Conservation (phyloP, 2,329 filamentous ascomycete genomes). For the Verticillium tricorpus region DNA sequence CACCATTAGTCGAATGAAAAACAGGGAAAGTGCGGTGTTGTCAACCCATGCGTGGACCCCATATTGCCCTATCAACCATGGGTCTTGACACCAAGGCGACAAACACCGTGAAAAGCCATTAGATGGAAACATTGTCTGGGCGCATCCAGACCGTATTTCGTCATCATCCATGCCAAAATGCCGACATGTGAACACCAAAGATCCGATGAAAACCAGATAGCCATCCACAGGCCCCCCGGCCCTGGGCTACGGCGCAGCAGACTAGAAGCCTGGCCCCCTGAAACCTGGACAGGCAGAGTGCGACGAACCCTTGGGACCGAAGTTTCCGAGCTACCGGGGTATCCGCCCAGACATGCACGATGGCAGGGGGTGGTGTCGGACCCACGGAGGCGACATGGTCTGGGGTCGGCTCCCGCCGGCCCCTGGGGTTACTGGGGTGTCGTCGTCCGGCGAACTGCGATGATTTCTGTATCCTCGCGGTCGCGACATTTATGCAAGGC, state of each 20-base stretch:
- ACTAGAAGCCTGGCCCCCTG: background rate
- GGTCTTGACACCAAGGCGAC: too few species aligned
- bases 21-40: too few species aligned
- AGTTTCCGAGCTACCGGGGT: constrained; percentile 4
- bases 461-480: background rate
- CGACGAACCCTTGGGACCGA: background rate
- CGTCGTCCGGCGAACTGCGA: background rate
- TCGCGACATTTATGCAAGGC: too few species aligned
- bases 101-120: too few species aligned
- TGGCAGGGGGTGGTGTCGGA: constrained; percentile 5
- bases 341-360: constrained; percentile 39
- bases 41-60: too few species aligned
- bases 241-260: background rate
- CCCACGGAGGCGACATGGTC: background rate
- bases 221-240: background rate
- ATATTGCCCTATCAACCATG: too few species aligned
- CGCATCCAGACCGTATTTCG: background rate
- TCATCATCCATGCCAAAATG: background rate
- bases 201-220: background rate
- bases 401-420: background rate
- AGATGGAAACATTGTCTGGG: background rate
- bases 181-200: background rate
- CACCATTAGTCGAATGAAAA: too few species aligned
- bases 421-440: background rate
- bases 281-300: background rate